These are phyloP conservation scores for Cladophialophora yegresii DNA, from an alignment of 2,329 filamentous ascomycete genomes.

Conservation along the genomic window DNA sequence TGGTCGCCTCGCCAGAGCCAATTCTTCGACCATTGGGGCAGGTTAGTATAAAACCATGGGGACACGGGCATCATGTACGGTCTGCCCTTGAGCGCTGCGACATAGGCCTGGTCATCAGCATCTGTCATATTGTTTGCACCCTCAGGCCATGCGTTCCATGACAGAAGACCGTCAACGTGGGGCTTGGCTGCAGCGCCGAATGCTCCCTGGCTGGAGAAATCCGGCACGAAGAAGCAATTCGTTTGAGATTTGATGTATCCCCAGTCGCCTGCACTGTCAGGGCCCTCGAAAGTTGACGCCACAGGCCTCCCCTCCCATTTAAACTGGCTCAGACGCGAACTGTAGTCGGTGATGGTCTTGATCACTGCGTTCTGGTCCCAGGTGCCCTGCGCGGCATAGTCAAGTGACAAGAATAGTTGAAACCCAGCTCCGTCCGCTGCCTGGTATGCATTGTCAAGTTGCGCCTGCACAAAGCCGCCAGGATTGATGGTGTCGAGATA, in stretches of 20 bases:
- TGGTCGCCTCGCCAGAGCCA: conserved; percentile 15
- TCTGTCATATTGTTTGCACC: conserved; percentile 16
- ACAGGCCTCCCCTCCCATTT: conserved; percentile 13
- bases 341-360: conserved; percentile 7
- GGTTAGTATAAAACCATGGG: conserved; percentile 16
- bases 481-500: conserved; percentile 11
- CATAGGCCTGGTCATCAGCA: conserved; percentile 4
- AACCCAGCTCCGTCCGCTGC: conserved; percentile 8
- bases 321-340: conserved; percentile 11
- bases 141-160: conserved; percentile 15
- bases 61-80: conserved; percentile 18
- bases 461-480: conserved; percentile 7
- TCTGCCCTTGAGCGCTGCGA: conserved; percentile 3
- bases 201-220: conserved; percentile 13
- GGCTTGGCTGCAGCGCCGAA: background rate
- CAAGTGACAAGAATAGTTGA: conserved; percentile 9
- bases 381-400: conserved; percentile 12
- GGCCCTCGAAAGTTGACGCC: conserved; percentile 13
- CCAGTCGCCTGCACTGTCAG: conserved; percentile 10
- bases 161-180: conserved; percentile 12
- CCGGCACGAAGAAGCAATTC: conserved; percentile 11
- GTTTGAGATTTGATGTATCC: conserved; percentile 16
- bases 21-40: conserved; percentile 14
- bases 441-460: conserved; percentile 14
- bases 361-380: conserved; percentile 18